A percentile compares a stretch with the other conserved stretches of the same genome.
Conservation (phyloP, 768 basidiomycete genomes). For the Vararia minispora region DNA sequence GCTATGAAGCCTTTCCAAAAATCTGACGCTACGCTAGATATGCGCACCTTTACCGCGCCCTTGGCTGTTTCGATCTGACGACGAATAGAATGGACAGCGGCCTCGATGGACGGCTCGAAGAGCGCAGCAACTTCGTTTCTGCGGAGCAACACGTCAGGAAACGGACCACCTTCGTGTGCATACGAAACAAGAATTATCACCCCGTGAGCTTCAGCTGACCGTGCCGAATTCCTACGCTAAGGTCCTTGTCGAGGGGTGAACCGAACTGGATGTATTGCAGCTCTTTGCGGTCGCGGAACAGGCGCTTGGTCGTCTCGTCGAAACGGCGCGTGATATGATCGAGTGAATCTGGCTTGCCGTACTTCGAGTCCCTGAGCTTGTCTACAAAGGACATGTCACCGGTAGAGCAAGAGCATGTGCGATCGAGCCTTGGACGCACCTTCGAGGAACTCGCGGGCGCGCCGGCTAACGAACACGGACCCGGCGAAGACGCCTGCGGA, state of each 20-base stretch:
- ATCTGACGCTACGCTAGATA: neutral
- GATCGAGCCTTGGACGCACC: slow-evolving; percentile 26
- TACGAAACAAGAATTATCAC: slow-evolving; percentile 21
- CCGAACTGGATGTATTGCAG: slow-evolving; percentile 68
- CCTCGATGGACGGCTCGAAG: slow-evolving; percentile 72
- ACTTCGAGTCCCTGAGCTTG: slow-evolving; percentile 63
- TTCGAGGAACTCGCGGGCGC: slow-evolving; percentile 63
- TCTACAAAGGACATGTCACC: slow-evolving; percentile 27
- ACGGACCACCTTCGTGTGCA: neutral
- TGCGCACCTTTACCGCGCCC: slow-evolving; percentile 49
- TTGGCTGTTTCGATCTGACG: slow-evolving; percentile 58
- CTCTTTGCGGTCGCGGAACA: slow-evolving; percentile 60
- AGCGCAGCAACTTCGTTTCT: slow-evolving; percentile 50
- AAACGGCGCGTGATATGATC: slow-evolving; percentile 75
- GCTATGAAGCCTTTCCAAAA: neutral
- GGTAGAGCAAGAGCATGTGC: neutral
- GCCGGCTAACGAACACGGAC: slow-evolving; percentile 70
- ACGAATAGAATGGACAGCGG: slow-evolving; percentile 59
- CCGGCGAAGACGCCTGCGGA: slow-evolving; percentile 66
- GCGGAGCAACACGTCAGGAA: slow-evolving; percentile 1
- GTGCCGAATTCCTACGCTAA: slow-evolving; percentile 53
- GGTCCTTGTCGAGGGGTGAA: slow-evolving; percentile 68
- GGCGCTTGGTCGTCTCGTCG: slow-evolving; percentile 73
- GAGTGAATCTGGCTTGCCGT: slow-evolving; percentile 57
- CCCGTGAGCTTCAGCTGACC: slow-evolving; percentile 66